phyloP scores from a whole-genome alignment of 768 basidiomycete genomes.

The Clavulina sp. region DNA sequence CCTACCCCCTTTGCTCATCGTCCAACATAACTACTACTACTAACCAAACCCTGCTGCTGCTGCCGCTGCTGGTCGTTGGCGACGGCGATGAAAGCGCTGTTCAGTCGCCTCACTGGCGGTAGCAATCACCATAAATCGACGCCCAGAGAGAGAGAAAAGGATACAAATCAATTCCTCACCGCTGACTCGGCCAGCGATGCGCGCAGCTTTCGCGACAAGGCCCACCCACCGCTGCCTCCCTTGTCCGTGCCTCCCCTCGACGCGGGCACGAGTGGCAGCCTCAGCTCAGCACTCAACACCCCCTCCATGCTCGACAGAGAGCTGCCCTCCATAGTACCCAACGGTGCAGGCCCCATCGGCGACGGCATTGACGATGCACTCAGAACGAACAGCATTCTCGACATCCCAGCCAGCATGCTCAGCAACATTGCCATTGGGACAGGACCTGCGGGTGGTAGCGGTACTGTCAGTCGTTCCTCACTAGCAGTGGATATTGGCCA shows the following conservation, averaged over 20 bases:
- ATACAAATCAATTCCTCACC: neutral
- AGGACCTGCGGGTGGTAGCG: no score
- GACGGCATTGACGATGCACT: neutral
- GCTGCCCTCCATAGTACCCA: neutral
- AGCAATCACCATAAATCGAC: conserved; percentile 31
- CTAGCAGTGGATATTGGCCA: no score
- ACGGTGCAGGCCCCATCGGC: neutral
- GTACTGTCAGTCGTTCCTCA: no score
- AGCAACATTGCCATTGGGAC: neutral
- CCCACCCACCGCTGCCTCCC: conserved; percentile 14
- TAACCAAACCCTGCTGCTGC: neutral
- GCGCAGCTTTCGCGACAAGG: conserved; percentile 16
- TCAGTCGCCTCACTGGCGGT: conserved; percentile 48
- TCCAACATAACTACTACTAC: neutral
- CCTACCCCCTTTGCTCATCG: neutral
- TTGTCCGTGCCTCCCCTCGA: conserved; percentile 22
- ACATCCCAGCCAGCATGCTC: neutral
- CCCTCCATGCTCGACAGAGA: conserved; percentile 15
- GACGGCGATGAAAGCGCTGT: conserved; percentile 59
- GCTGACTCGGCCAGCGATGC: neutral
- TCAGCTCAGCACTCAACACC: conserved; percentile 40
- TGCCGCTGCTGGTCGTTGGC: neutral
- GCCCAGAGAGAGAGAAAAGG: conserved; percentile 15
- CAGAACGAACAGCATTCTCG: neutral
- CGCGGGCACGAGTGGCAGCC: conserved; percentile 35